Percentiles rank a stretch among this genome's conserved stretches.
Conservation (phyloP, 2,329 filamentous ascomycete species). For the Tolypocladium album region DNA sequence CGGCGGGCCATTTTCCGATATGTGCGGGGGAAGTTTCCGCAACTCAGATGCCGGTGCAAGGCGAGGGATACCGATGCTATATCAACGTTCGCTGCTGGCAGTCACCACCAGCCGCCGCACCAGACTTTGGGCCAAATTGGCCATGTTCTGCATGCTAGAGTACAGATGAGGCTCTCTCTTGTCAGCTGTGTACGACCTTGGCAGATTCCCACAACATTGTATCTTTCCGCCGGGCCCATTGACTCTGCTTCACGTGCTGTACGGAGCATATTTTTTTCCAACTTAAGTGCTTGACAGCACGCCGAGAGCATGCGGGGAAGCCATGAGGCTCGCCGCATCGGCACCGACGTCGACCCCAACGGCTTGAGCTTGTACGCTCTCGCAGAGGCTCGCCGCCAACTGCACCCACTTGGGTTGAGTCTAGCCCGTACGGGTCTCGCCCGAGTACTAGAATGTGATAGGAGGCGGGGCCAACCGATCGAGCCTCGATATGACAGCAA, state of each 20-base stretch:
- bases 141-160: not conserved
- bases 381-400: not conserved
- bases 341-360: not conserved
- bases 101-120: not conserved
- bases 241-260: not conserved
- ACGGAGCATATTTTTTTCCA: not conserved
- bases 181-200: not conserved
- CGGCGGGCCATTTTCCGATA: not conserved
- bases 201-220: not conserved
- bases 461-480: not conserved
- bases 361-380: not conserved
- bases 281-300: not conserved
- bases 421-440: too few relatives aligned
- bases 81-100: not conserved
- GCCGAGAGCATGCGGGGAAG: not conserved
- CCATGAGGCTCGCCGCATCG: not conserved
- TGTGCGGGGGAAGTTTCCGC: not conserved
- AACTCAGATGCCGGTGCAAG: conserved; percentile 2
- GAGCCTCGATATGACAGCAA: not conserved
- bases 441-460: not conserved
- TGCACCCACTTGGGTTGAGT: not conserved
- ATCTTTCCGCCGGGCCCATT: not conserved
- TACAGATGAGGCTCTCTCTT: not conserved
- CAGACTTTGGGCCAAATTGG: not conserved
- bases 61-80: conserved; percentile 3